Base-by-base conservation (phyloP, 257 asterid species). In the Anisodus acutangulus region DNA sequence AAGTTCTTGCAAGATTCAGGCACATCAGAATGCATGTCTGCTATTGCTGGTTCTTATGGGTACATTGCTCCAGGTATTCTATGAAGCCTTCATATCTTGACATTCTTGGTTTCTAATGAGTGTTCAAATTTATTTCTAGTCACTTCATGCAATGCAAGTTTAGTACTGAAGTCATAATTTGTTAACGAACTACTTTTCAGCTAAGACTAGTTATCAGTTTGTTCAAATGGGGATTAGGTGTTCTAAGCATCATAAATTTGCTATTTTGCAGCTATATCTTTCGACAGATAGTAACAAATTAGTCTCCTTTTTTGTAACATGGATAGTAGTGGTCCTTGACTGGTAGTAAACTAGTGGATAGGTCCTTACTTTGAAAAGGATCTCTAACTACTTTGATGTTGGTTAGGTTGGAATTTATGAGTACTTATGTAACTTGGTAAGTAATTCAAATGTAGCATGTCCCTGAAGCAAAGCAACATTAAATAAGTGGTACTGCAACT, bases 41-140 rank as follows among this genome's bases (percentile, higher is more conserved):
- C 99, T n/a, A 91, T 95, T 80, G 99, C 99, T 83, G 99, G 99
- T 86, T 95, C 99, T 78, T 95, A 95, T 81, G 99, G 99, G 12
- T 95, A 95, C 89, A 95, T 95, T 15, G 99, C 99, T 31, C 99
- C 99, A 64, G 99, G 99, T 94, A 92, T 51, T 43, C 63, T 84
- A 31, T 15, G 58, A 22, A 76, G 63, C 49, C 26, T 26, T 78
- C 49, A 16, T 78, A 31, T 71, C 57, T 71, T 78, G 13, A 26
- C 63, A 10, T 47, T 69, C 64, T 43, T 4, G 19, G 43, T 51
- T 76, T 76, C 63, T 51, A 26, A 22, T 19, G 1, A 22, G 62
- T 49, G 26, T 51, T 51, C 8, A 13, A 6, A 13, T 4, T 26
- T 78, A 53, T 31, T 53, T 78, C 64, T 31, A 22, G 31, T 78